Evolutionary conservation across 2,329 filamentous ascomycete species (phyloP), one percentile per base, ranked within the genome.

Genomic region (Tolypocladium pustulatum): DNA sequence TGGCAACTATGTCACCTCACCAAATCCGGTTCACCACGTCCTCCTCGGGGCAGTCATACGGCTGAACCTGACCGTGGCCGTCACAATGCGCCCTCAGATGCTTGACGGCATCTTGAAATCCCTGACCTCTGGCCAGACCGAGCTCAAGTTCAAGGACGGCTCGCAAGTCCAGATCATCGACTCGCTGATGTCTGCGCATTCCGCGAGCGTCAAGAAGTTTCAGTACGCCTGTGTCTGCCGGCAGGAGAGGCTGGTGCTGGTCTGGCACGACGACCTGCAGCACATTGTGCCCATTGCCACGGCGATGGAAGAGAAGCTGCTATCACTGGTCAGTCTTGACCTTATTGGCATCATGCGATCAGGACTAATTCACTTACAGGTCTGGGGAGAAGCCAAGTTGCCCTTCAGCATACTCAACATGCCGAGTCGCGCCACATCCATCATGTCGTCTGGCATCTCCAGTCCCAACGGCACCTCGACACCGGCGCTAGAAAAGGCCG

Each of bases 21-120:
- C 78, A 0, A 66, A 73, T 30, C 64, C 67, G 6, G 60, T 77
- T 13, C 67, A 74, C 55, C 68, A 68, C 20, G 62, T 71, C 12
- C 68, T 80, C 10, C 63, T 77, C 13, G 71, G 66, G 4, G 75
- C 77, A 9, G 73, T 78, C 8, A 71, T 73, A 57, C 72, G 72
- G 56, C 71, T 80, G 58, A 78, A 79, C 61, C 70, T 76, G 25
- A 69, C 71, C 20, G 76, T 79, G 38, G 77, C 76, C 17, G 71
- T 80, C 59, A 80, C 78, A 12, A 78, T 81, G 75, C 74, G 73
- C 12, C 76, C 76, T 1, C 72, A 78, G 53, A 76, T 77, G 58
- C 76, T 76, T 34, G 71, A 74, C 25, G 74, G 74, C 20, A 75
- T 80, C 40, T 71, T 79, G 60, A 67, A 70, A n/a, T 70, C 70